These are phyloP conservation scores for Nicotiana paniculata DNA, from an alignment of 257 asterid genomes.

Conservation along the genomic window DNA sequence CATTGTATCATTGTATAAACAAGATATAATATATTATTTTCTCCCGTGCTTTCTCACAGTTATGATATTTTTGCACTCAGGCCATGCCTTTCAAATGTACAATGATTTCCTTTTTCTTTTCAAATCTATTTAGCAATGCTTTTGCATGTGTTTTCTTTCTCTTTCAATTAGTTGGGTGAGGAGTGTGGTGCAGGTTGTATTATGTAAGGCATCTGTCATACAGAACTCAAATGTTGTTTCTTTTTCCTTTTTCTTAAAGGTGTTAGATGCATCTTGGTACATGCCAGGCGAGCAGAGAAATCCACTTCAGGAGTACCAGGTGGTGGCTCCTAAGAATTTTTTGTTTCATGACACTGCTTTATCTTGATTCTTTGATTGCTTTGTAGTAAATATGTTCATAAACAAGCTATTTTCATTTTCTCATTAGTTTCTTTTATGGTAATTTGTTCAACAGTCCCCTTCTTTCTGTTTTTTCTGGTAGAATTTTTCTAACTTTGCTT, in stretches of 20 bases:
- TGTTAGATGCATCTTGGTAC: slow-evolving; percentile 98
- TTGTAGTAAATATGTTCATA: not conserved
- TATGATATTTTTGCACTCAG: not conserved
- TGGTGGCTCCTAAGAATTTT: slow-evolving; percentile 15
- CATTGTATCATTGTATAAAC: too few relatives aligned
- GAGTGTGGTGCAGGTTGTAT: not conserved
- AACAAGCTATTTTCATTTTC: not conserved
- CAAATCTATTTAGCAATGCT: not conserved
- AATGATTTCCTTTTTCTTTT: not conserved
- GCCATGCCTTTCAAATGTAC: not conserved
- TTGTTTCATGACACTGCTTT: not conserved
- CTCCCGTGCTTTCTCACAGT: too few relatives aligned
- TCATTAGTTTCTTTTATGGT: not conserved
- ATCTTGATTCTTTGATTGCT: not conserved
- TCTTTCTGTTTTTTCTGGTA: not conserved
- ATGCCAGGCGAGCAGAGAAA: slow-evolving; percentile 97
- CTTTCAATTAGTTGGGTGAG: not conserved
- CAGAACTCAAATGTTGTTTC: not conserved
- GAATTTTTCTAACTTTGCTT: slow-evolving; percentile 3
- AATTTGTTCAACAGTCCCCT: not conserved
- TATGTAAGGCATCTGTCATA: not conserved
- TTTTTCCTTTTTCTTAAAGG: slow-evolving; percentile 31
- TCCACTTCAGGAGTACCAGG: slow-evolving; percentile 98
- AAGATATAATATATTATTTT: too few relatives aligned
- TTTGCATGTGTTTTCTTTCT: not conserved